Conservation (phyloP, 495 filamentous ascomycete genomes). For the Aspergillus sclerotiicarbonarius region DNA sequence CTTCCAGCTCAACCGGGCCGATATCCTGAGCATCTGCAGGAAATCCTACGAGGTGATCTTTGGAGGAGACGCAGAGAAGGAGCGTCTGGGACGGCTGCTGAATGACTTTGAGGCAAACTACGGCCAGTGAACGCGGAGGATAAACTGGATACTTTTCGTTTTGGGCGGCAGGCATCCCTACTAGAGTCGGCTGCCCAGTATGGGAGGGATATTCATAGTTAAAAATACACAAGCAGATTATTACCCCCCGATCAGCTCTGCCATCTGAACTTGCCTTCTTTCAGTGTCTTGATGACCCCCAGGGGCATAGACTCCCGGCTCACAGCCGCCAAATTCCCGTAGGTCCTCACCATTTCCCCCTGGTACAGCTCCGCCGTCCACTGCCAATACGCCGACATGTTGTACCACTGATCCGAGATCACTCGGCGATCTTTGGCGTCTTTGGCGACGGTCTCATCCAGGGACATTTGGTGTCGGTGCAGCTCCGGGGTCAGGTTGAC, state of each 20-base stretch:
- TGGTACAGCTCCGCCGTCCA: constrained; percentile 63
- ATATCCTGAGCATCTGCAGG: constrained; percentile 57
- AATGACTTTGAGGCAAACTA: constrained; percentile 24
- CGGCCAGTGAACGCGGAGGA: constrained; percentile 2
- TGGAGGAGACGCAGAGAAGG: constrained; percentile 59
- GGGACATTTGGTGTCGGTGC: constrained; percentile 22
- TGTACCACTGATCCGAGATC: constrained; percentile 32
- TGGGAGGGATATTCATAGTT: too few species aligned
- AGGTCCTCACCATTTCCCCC: constrained; percentile 55
- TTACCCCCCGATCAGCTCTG: constrained; percentile 34
- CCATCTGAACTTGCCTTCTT: constrained; percentile 59
- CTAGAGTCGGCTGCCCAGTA: too few species aligned
- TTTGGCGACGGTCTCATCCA: constrained; percentile 19
- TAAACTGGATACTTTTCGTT: background rate
- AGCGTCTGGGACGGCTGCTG: constrained; percentile 52
- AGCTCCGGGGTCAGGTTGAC: constrained; percentile 30
- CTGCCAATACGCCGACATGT: constrained; percentile 58
- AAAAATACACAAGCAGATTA: too few species aligned
- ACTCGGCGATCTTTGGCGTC: constrained; percentile 14
- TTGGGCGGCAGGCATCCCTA: constrained; percentile 3
- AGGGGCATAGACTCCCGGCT: constrained; percentile 60
- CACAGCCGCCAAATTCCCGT: constrained; percentile 63
- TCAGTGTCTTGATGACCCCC: constrained; percentile 63
- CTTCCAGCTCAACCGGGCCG: constrained; percentile 55
- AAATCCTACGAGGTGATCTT: constrained; percentile 64